Evolutionary conservation across 108 stramenopile species (phyloP), one percentile per base, ranked within the genome.

Genomic region (Skeletonema costatum): DNA sequence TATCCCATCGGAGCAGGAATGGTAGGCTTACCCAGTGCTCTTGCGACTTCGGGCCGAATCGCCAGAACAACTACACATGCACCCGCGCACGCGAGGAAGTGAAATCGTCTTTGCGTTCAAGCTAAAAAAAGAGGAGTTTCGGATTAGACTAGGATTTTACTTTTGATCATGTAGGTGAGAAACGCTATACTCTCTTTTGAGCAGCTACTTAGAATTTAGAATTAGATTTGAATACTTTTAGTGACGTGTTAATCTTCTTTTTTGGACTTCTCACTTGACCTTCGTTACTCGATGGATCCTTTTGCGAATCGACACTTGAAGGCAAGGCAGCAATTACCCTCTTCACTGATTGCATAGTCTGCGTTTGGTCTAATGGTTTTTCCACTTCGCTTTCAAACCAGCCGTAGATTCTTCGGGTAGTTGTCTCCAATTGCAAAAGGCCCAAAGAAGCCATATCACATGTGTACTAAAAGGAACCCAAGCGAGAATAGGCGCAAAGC

Each of bases 381-480:
- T 64, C 41, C 0, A 92, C 68, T 60, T 94, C 93, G 10, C 73
- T 60, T 66, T 92, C 89, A 5, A 94, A 59, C 51, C 77, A 67
- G 2, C 53, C 75, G 67, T 91, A 87, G 1, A 77, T 68, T 56
- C 78, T 64, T 25, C 69, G 56, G 32, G 89, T 90, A 19, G 80
- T 72, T 42, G 76, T 68, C 13, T 88, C 82, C 17, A 89, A 66
- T 60, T 87, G 88, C 36, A 90, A 50, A 88, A 81, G 38, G 86
- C 81, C 90, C 89, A 95, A 32, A 87, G 62, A 31, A 90, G 35
- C 72, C 90, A 92, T 9, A 73, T 89, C 39, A 60, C 66, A 70
- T 92, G 92, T 25, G 88, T 86, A 17, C 90, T 92, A 48, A 95
- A 82, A 31, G 94, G 94, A 17, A 95, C 77, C 92, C 92, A 95